Conservation (phyloP, 2,329 filamentous ascomycete genomes). For the Exutisphaerella laricina region DNA sequence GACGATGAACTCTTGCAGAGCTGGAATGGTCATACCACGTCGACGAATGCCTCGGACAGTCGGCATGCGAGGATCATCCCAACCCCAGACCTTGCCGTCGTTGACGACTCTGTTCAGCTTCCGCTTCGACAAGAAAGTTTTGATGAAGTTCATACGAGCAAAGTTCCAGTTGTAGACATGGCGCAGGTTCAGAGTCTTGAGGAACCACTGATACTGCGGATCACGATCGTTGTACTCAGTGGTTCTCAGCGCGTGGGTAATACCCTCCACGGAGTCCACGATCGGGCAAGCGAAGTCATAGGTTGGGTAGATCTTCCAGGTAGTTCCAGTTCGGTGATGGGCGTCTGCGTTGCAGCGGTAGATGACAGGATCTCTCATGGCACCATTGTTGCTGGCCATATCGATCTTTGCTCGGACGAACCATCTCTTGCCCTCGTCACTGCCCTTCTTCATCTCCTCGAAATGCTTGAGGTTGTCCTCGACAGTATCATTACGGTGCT, state of each 20-base stretch:
- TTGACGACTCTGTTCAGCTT: conserved; percentile 82
- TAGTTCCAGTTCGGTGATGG: conserved; percentile 72
- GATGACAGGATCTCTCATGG: conserved; percentile 93
- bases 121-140: conserved; percentile 76
- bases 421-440: conserved; percentile 71
- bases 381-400: conserved; percentile 87
- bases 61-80: conserved; percentile 84
- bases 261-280: conserved; percentile 72
- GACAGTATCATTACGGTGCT: conserved; percentile 67
- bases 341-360: conserved; percentile 77
- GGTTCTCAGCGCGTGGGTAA: conserved; percentile 76
- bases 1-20: conserved; percentile 75
- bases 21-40: conserved; percentile 72
- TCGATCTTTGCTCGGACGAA: conserved; percentile 95
- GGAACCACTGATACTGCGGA: conserved; percentile 81
- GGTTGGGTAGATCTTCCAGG: conserved; percentile 81
- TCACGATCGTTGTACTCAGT: conserved; percentile 87
- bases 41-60: conserved; percentile 74
- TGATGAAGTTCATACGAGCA: conserved; percentile 75
- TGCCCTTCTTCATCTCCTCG: conserved; percentile 87
- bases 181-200: conserved; percentile 66
- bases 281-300: conserved; percentile 84
- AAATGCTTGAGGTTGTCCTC: conserved; percentile 85
- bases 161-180: conserved; percentile 83
- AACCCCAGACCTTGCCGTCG: conserved; percentile 68